Evolutionary conservation across 148 eudicot genomes (phyloP).

Genomic region (Heliamphora exappendiculata): DNA sequence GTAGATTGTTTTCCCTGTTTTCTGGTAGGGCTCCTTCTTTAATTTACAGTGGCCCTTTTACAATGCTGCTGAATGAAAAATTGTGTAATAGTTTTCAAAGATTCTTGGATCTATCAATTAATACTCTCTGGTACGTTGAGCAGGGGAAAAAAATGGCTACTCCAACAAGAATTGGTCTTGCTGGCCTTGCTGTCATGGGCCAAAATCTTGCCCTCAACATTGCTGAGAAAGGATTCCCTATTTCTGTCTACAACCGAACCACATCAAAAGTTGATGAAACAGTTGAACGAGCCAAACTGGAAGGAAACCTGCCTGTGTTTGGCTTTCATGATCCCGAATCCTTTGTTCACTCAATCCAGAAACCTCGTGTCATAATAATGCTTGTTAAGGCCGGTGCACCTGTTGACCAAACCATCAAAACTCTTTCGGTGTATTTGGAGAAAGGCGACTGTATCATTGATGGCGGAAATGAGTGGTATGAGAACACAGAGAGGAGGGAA

Average conservation of each 20-base stretch:
- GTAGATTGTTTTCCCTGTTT: background rate
- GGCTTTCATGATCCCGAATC: conserved; percentile 86
- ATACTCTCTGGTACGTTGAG: background rate
- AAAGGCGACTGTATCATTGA: conserved; percentile 84
- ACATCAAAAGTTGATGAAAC: conserved; percentile 90
- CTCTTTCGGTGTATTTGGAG: conserved; percentile 70
- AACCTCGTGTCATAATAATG: conserved; percentile 84
- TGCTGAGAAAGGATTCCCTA: conserved; percentile 95
- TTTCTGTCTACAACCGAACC: conserved; percentile 81
- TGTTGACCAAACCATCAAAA: conserved; percentile 81
- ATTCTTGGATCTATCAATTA: background rate
- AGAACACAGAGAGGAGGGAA: conserved; percentile 89
- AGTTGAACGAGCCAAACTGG: conserved; percentile 66
- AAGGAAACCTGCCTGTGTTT: conserved; percentile 76
- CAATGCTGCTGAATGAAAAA: background rate
- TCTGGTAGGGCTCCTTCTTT: background rate
- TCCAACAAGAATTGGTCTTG: conserved; percentile 86
- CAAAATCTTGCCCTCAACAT: conserved; percentile 94
- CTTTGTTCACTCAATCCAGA: conserved; percentile 71
- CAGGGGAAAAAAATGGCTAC: conserved; percentile 43
- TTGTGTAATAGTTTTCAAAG: background rate
- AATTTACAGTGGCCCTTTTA: background rate
- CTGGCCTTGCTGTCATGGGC: conserved; percentile 94
- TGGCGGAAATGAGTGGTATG: conserved; percentile 96
- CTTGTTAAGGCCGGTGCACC: conserved; percentile 93